A percentile compares a stretch with the other conserved stretches of the same genome.
phyloP scores from a whole-genome alignment of 495 filamentous ascomycete species.

The Hyaloscypha finlandica region DNA sequence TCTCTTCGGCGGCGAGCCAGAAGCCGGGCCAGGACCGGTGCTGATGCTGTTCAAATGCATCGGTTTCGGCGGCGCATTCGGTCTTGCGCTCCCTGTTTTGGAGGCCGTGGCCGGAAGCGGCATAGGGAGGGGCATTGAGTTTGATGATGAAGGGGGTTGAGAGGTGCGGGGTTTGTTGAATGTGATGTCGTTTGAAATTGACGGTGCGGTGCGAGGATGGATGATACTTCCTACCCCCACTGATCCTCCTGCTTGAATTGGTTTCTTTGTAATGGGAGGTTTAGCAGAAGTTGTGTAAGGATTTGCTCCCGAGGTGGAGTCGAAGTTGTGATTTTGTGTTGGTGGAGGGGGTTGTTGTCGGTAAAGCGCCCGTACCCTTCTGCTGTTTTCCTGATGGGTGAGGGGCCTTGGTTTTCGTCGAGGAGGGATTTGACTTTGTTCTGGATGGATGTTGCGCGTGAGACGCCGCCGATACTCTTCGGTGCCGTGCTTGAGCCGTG shows the following conservation, averaged over 20 bases:
- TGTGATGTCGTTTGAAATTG: slow-evolving; percentile 18
- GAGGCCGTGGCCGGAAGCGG: slow-evolving; percentile 18
- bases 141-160: not conserved
- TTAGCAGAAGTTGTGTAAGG: slow-evolving; percentile 25
- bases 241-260: slow-evolving; percentile 30
- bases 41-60: slow-evolving; percentile 51
- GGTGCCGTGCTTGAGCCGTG: slow-evolving; percentile 45
- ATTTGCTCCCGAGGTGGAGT: slow-evolving; percentile 16
- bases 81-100: slow-evolving; percentile 32
- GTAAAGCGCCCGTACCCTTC: slow-evolving; percentile 88
- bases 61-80: slow-evolving; percentile 51
- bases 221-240: not conserved
- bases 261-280: slow-evolving; percentile 37
- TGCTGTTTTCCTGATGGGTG: slow-evolving; percentile 68
- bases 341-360: slow-evolving; percentile 43
- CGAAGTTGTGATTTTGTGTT: slow-evolving; percentile 15
- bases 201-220: slow-evolving; percentile 19
- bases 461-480: slow-evolving; percentile 57
- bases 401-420: slow-evolving; percentile 69
- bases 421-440: slow-evolving; percentile 85
- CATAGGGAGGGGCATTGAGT: slow-evolving; percentile 1
- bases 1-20: slow-evolving; percentile 6
- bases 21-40: slow-evolving; percentile 31
- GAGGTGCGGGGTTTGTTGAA: slow-evolving; percentile 26
- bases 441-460: slow-evolving; percentile 79